These are phyloP conservation scores for Cucurbita moschata DNA, from an alignment of 306 rosid genomes.

Conservation along the genomic window DNA sequence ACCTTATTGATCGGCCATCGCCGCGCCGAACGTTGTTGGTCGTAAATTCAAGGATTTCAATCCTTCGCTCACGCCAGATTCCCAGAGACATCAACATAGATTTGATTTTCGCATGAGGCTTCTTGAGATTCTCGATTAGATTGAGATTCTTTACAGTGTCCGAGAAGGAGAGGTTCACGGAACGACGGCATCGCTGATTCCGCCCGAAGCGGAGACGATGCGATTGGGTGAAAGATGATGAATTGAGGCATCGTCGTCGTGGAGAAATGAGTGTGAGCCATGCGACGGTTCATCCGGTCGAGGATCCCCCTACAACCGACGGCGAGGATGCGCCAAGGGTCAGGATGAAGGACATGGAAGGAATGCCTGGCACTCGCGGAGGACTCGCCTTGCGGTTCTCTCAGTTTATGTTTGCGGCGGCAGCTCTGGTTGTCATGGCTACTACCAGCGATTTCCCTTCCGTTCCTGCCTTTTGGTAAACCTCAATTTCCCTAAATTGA, in stretches of 20 bases:
- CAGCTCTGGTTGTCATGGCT: conserved; percentile 71
- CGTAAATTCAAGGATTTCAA: background rate
- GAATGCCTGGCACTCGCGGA: conserved; percentile 86
- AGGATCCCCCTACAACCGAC: conserved; percentile 43
- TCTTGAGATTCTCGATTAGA: background rate
- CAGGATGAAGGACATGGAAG: conserved; percentile 79
- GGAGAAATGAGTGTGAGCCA: conserved; percentile 82
- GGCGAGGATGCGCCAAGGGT: conserved; percentile 43
- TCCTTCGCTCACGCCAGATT: background rate
- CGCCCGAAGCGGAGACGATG: background rate
- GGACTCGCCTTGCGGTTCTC: conserved; percentile 48
- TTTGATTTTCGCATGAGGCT: background rate
- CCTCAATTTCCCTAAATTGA: background rate
- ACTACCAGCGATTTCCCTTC: conserved; percentile 76
- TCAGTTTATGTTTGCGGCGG: conserved; percentile 64
- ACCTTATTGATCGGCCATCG: background rate
- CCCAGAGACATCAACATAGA: background rate
- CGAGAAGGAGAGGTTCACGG: background rate
- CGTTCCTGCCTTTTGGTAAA: conserved; percentile 80
- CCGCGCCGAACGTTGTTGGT: background rate
- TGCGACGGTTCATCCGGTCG: conserved; percentile 79
- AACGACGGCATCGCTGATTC: background rate
- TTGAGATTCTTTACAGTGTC: background rate
- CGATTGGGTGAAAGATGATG: background rate
- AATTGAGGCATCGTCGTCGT: conserved; percentile 1